Evolutionary conservation across 225 moss, liverwort and hornwort genomes (phyloP).

Genomic region (Thuidium tamariscinum): DNA sequence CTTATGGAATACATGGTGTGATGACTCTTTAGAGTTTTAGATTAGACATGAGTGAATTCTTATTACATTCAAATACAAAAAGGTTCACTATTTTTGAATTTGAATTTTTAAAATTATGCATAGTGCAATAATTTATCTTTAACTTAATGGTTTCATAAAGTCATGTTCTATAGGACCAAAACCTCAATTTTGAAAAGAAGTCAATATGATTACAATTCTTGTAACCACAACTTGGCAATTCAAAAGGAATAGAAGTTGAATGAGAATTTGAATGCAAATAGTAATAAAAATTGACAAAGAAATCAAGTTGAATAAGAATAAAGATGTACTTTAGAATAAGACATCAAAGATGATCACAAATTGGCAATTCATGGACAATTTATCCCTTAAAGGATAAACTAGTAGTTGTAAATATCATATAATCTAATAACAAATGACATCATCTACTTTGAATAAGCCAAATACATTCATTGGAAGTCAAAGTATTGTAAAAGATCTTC

Average conservation of each 20-base stretch:
- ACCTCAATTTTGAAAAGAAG: not conserved
- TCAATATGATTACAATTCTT: not conserved
- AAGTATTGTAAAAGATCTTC: no score
- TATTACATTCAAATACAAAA: not conserved
- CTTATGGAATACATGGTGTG: not conserved
- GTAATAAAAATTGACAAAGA: not conserved
- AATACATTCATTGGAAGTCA: no score
- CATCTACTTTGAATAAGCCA: no score
- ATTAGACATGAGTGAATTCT: not conserved
- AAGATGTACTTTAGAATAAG: not conserved
- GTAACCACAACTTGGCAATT: not conserved
- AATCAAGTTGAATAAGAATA: not conserved
- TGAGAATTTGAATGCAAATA: not conserved
- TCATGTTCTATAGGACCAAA: not conserved
- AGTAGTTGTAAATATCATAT: no score
- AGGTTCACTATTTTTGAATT: not conserved
- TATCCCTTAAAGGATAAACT: no score
- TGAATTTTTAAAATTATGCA: not conserved
- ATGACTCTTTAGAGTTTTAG: not conserved
- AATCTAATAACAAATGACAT: no score
- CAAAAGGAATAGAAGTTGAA: not conserved
- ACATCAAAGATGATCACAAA: not conserved
- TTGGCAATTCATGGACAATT: not conserved
- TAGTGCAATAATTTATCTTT: fast-evolving
- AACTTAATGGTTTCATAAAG: not conserved